Base-by-base conservation (phyloP, 2,329 filamentous ascomycete genomes). In the Colletotrichum sp. region DNA sequence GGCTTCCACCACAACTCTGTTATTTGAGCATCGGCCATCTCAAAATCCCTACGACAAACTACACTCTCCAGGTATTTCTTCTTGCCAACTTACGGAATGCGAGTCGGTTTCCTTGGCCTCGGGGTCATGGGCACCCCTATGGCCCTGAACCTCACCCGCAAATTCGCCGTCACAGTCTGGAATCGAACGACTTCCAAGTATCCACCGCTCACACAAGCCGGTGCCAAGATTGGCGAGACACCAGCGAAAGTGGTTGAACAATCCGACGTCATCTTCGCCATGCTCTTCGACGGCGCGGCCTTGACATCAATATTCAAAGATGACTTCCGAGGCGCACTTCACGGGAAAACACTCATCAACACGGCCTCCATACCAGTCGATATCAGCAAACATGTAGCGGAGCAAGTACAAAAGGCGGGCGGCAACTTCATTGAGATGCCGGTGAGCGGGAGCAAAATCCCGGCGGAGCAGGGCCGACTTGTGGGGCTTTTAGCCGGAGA, bases 401-500 rank as follows among this genome's bases (percentile, higher is more conserved):
- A 77, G 18, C 70, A 80, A 26, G 78, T 83, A 5, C 62, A 66
- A 8, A 30, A 63, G 3, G 80, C 79, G 5, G 82, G 83, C 1
- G 83, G 82, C 2, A 60, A 79, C 5, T 84, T 81, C 30, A 70
- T 84, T 52, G 83, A 84, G 69, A 84, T 84, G 83, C 83, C 83
- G 4, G 83, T 84, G 36, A 84, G 83, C 66, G 83, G 83, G 8
- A 83, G 82, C 78, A 81, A 81, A 57, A 72, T 82, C 1, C 83
- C 83, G 1, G 83, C 83, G 1, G 83, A 83, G 71, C 78, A 81
- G 60, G 83, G 83, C 4, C 65, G 76, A n/a, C 80, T 84, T 9
- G 82, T 85, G 24, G 83, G 82, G 39, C 81, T 85, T 79, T 79
- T 85, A 52, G 83, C 82, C 15, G 83, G 83, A 7, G 81, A 83